Base-by-base conservation (phyloP, 306 rosid genomes). In the Sophora flavescens region DNA sequence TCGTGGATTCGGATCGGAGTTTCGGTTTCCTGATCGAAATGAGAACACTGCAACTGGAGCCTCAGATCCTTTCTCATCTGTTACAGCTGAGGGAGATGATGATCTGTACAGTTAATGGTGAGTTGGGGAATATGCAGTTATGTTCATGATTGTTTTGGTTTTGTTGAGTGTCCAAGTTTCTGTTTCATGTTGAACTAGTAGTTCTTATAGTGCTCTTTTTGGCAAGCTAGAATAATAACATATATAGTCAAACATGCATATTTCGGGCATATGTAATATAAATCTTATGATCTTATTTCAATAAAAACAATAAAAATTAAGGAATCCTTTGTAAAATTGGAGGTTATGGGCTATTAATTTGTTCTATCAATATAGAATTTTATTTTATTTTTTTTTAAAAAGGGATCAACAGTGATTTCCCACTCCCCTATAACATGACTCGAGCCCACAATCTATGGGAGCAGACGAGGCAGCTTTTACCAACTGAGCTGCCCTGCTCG, bases 1-100 rank as follows among this genome's bases (percentile, higher is more conserved):
- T 33, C 89, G 96, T 18, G 92, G 92, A 22, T 54, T 90, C 15
- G 91, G 92, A 70, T 74, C 92, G 0, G 89, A 90, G 32, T 90
- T 90, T 53, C 85, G 88, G 72, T 88, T 90, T 63, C 22, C 86
- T 0, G 88, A 87, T 47, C 81, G 74, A 78, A 70, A 64, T 2
- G 70, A 70, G 18, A 73, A 41, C 16, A 60, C 54, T 4, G 57
- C 87, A 64, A 64, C 86, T 3, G 88, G 63, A 62, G 88, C 86
- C 51, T 4, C 88, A 0, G 87, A 80, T 69, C 92, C 89, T 7
- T 90, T 84, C 66, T 72, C 95, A 73, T 82, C 91, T 5, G 66
- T 58, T 54, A 7, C 86, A n/a, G 84, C 78, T 22, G 85, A 82
- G 6, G 92, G 81, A 58, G 96, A 88, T 32, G 92, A 86, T 77